A percentile compares a stretch with the other conserved stretches of the same genome.
phyloP scores from a whole-genome alignment of 2,329 filamentous ascomycete species.

The Thelonectria discophora region DNA sequence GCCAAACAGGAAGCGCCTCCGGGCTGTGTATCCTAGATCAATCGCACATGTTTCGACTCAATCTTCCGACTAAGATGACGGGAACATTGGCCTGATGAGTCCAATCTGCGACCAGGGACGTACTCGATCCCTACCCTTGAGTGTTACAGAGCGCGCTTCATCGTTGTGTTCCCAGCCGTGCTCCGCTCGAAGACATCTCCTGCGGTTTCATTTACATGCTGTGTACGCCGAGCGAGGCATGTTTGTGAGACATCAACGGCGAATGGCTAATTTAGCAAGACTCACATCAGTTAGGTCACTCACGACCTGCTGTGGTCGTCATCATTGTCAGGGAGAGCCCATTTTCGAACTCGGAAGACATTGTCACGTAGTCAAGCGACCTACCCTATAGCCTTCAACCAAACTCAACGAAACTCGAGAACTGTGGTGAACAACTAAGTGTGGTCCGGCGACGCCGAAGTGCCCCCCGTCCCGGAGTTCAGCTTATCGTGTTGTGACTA shows the following conservation, averaged over 20 bases:
- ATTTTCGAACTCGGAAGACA: background rate
- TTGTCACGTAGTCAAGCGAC: background rate
- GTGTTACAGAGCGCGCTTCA: background rate
- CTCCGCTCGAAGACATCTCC: slow-evolving; percentile 6
- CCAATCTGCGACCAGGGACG: background rate
- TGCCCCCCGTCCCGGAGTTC: background rate
- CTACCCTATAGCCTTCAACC: background rate
- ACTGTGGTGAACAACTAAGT: background rate
- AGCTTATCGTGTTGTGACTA: background rate
- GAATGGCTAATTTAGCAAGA: background rate
- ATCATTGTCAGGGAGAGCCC: background rate
- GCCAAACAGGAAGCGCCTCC: background rate
- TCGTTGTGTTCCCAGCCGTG: background rate
- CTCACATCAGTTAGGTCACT: background rate
- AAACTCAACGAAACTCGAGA: background rate
- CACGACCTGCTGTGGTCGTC: background rate
- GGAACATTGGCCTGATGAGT: background rate
- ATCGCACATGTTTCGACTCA: background rate
- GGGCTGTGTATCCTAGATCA: background rate
- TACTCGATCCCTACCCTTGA: background rate
- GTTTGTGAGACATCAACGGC: slow-evolving; percentile 15
- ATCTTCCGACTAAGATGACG: background rate
- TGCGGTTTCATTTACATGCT: slow-evolving; percentile 23
- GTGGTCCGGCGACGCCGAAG: background rate
- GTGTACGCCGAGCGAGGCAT: slow-evolving; percentile 25